Base-by-base conservation (phyloP, 2,329 filamentous ascomycete genomes). In the Aspergillus sp. region DNA sequence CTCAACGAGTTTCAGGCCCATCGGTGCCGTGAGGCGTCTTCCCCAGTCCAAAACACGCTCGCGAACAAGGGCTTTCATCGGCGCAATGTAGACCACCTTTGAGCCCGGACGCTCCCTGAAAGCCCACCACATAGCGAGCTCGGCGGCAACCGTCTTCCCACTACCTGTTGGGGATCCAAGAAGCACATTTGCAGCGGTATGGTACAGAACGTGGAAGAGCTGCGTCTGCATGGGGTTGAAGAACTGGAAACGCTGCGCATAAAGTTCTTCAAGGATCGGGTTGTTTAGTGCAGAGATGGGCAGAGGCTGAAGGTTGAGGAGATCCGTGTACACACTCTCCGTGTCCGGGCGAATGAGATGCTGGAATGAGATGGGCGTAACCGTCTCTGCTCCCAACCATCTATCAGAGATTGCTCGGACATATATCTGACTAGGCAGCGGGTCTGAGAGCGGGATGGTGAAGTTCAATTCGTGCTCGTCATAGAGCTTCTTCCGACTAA, bases 171-270 rank as follows among this genome's bases (percentile, higher is more conserved):
- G 96, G 2, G 95, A 98, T 7, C 96, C 95, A 8, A 99, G 85
- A 3, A 99, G 85, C 4, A 99, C 93, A 72, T 99, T 99, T 50
- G 91, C 90, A 7, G 91, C 79, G 0, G 95, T 97, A 74, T 98
- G 90, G 68, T 99, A 99, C 38, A 99, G 85, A 15, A 92, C 94
- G 72, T 99, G 95, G 79, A 99, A 99, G 55, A 99, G 92, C 72
- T 99, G 95, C 0, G 95, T 98, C 77, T 99, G 95, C 96, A 99
- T 98, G 0, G 95, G 95, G 73, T 99, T 99, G 84, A 99, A 99
- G 78, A 90, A 99, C 66, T 95, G 90, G 77, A 99, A 99, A 34
- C 93, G 87, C 74, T 94, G 83, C 0, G 85, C 88, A 71, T 99
- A 99, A 1, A 99, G 85, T 63, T 95, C 92, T 74, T 99, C 94